These are phyloP conservation scores for Pichia sp. DNA, from an alignment of 1,139 yeast species.

Conservation along the genomic window DNA sequence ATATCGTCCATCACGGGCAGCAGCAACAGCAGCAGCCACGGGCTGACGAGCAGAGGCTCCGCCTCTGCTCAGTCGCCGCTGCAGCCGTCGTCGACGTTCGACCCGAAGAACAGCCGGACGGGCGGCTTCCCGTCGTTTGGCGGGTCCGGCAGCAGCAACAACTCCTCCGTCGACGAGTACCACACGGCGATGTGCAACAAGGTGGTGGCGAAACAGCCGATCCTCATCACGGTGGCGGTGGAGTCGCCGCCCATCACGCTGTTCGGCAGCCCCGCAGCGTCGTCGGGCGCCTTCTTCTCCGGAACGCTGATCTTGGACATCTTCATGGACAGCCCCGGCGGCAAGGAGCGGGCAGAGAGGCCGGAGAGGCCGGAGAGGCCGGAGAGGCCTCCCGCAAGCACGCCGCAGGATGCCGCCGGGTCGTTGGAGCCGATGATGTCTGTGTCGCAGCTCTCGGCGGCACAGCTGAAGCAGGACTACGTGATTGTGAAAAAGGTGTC, in stretches of 20 bases:
- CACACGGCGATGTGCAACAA: constrained; percentile 26
- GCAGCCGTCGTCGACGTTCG: not conserved
- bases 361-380: too few species aligned
- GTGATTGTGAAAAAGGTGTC: constrained; percentile 52
- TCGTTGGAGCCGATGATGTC: constrained; percentile 24
- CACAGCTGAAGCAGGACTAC: constrained; percentile 27
- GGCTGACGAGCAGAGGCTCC: not conserved
- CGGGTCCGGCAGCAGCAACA: constrained; percentile 1
- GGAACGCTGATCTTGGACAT: constrained; percentile 53
- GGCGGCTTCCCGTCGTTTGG: not conserved
- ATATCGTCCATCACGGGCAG: constrained; percentile 3
- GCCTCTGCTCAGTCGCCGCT: not conserved
- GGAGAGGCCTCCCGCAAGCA: not conserved
- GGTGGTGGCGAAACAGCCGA: constrained; percentile 31
- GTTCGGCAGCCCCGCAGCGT: constrained; percentile 73
- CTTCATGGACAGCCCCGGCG: not conserved
- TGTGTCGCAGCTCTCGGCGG: constrained; percentile 17
- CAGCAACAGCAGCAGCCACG: not conserved
- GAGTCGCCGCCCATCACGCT: constrained; percentile 90
- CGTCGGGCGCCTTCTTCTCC: constrained; percentile 80
- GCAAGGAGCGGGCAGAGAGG: too few species aligned
- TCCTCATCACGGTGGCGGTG: constrained; percentile 54
- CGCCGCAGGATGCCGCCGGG: not conserved
- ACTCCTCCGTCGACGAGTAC: constrained; percentile 20
- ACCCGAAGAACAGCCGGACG: not conserved